Base-by-base conservation (phyloP, 495 filamentous ascomycete species). In the Neurospora sp. region DNA sequence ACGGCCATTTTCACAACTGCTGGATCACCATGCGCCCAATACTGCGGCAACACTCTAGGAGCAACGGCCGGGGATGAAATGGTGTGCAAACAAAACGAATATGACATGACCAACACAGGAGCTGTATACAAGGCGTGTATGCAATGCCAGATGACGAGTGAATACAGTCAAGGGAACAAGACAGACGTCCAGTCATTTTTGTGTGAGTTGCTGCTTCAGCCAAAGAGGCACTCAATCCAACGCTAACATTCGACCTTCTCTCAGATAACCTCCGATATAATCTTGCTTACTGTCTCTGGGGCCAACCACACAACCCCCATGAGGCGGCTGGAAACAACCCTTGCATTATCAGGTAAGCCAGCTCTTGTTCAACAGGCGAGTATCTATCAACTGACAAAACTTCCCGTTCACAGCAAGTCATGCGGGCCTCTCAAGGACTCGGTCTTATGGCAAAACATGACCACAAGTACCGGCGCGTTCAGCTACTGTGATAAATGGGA, bases 241-340 rank as follows among this genome's bases (percentile, higher is more conserved):
- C 20, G 12, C 40, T 73, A 5, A 73, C 68, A 27, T 18, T 20
- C 16, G 31, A 39, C 16, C 20, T 69, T 14, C 45, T 69, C 22
- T 18, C n/a, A 86, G 85, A 84, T 74, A 87, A 87, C 70, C 72
- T 86, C 39, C 79, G 85, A 71, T 83, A 77, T 75, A 80, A 82
- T 38, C 70, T 81, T 31, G 80, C 78, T 16, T 71, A 75, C 20
- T 87, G 85, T 71, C 70, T 87, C n/a, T 86, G 76, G 42, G 76
- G 75, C 16, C 71, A 76, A n/a, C 78, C 75, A 18, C 47, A 71
- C 39, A 76, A 78, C 18, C 3, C 53, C 42, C 12, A 59, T 9
- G 12, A 20, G 12, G 71, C 73, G 14, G 65, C 73, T 16, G 39
- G 39, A 6, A 74, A 72, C 70, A 81, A 75, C 39, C 85, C 82